Conservation (phyloP, 345 rosid genomes). For the Rhodamnia rubescens region DNA sequence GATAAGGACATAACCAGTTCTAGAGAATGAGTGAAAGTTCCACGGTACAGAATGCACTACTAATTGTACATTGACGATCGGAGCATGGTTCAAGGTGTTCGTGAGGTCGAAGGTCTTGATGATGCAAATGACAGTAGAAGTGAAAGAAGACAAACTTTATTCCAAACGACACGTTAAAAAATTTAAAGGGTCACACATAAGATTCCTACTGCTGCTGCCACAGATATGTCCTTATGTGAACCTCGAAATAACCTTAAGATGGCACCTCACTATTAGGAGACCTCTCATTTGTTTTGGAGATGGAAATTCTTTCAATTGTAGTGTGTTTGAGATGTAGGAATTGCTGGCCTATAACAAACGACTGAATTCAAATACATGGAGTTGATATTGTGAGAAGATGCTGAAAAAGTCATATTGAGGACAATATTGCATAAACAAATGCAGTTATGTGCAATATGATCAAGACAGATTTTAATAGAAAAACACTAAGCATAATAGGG, state of each 20-base stretch:
- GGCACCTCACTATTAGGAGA: background rate
- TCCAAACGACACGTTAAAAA: background rate
- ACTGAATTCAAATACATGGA: background rate
- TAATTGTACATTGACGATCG: background rate
- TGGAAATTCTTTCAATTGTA: background rate
- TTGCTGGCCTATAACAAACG: background rate
- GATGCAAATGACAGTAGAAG: background rate
- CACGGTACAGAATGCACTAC: background rate
- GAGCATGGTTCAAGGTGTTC: background rate
- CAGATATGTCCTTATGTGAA: background rate
- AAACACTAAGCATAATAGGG: background rate
- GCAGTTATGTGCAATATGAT: background rate
- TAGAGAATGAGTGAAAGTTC: background rate
- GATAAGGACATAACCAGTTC: background rate
- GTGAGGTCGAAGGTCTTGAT: background rate
- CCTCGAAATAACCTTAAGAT: background rate
- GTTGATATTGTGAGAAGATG: background rate
- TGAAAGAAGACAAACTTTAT: background rate
- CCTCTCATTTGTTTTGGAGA: background rate
- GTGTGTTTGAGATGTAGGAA: background rate
- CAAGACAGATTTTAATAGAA: background rate
- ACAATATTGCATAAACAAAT: background rate
- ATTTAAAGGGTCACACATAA: background rate
- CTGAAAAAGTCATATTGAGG: background rate
- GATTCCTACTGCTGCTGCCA: background rate